phyloP scores from a whole-genome alignment of 305 asterid species.

The Striga hermonthica region DNA sequence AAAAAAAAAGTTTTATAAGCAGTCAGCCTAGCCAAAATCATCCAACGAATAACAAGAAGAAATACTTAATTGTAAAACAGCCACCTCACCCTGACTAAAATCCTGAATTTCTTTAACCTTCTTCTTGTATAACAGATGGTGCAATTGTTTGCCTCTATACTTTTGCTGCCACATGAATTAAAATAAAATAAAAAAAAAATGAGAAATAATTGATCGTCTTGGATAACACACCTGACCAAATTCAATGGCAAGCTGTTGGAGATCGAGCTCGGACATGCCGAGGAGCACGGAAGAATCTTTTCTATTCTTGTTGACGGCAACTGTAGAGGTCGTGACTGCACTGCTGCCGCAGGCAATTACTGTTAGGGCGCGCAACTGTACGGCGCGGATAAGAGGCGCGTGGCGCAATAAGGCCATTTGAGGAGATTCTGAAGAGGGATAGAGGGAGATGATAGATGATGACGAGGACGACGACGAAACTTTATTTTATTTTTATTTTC shows the following conservation, averaged over 20 bases:
- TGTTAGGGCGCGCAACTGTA: conserved; percentile 44
- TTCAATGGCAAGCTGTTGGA: conserved; percentile 68
- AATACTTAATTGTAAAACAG: neutral
- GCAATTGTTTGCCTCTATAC: conserved; percentile 89
- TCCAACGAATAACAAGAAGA: neutral
- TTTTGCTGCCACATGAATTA: conserved; percentile 50
- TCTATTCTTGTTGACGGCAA: conserved; percentile 37
- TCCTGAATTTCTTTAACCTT: conserved; percentile 74
- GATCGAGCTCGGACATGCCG: conserved; percentile 79
- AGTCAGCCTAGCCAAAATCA: neutral
- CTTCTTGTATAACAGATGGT: conserved; percentile 79
- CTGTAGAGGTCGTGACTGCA: conserved; percentile 33
- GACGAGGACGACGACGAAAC: conserved; percentile 27
- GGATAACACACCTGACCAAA: conserved; percentile 59
- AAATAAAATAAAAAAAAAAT: neutral
- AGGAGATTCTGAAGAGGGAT: conserved; percentile 30
- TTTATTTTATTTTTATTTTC: too few species aligned
- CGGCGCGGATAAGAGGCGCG: conserved; percentile 45
- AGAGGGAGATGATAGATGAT: conserved; percentile 5
- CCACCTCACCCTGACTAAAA: conserved; percentile 59
- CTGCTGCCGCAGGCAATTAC: conserved; percentile 38
- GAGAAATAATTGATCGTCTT: neutral
- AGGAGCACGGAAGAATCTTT: conserved; percentile 60
- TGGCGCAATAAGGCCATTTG: conserved; percentile 55
- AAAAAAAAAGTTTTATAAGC: conserved; percentile 1